These are phyloP conservation scores for Cercospora sp. DNA, from an alignment of 2,329 filamentous ascomycete genomes.

Conservation along the genomic window DNA sequence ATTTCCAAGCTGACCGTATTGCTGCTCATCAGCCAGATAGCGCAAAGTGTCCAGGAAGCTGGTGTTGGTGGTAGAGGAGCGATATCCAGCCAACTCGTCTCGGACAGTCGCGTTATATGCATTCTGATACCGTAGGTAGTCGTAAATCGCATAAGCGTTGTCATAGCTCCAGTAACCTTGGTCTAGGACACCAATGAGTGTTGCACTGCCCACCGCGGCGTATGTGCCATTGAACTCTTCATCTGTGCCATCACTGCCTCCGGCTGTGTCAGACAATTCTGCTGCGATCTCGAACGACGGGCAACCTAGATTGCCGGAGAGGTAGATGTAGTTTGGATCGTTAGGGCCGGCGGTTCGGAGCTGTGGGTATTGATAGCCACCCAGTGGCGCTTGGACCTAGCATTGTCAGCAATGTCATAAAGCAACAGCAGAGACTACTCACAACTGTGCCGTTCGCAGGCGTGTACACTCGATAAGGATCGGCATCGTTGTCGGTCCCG, in stretches of 20 bases:
- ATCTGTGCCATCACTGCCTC: slow-evolving; percentile 25
- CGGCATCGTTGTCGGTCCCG: slow-evolving; percentile 34
- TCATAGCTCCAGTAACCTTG: slow-evolving; percentile 48
- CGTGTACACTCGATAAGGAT: slow-evolving; percentile 42
- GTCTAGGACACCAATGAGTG: slow-evolving; percentile 48
- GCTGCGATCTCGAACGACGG: slow-evolving; percentile 38
- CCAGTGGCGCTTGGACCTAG: slow-evolving; percentile 50
- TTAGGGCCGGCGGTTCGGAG: slow-evolving; percentile 47
- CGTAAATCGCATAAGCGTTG: slow-evolving; percentile 57
- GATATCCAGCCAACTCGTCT: slow-evolving; percentile 36
- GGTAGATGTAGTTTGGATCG: slow-evolving; percentile 54
- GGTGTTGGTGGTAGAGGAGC: slow-evolving; percentile 28
- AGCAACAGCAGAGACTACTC: background rate
- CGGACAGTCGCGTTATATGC: slow-evolving; percentile 53
- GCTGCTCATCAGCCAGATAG: slow-evolving; percentile 52
- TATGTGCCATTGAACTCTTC: slow-evolving; percentile 52
- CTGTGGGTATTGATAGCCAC: slow-evolving; percentile 60
- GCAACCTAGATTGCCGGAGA: slow-evolving; percentile 47
- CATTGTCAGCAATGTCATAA: background rate
- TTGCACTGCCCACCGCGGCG: slow-evolving; percentile 44
- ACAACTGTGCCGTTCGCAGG: slow-evolving; percentile 50
- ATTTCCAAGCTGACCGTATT: slow-evolving; percentile 49
- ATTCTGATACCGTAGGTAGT: slow-evolving; percentile 58
- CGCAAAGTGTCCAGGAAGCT: slow-evolving; percentile 38
- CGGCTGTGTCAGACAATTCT: slow-evolving; percentile 45